A percentile compares a stretch with the other conserved stretches of the same genome.
These are phyloP conservation scores for Termitomyces eurrhizus DNA, from an alignment of 768 basidiomycete species.

Conservation along the genomic window DNA sequence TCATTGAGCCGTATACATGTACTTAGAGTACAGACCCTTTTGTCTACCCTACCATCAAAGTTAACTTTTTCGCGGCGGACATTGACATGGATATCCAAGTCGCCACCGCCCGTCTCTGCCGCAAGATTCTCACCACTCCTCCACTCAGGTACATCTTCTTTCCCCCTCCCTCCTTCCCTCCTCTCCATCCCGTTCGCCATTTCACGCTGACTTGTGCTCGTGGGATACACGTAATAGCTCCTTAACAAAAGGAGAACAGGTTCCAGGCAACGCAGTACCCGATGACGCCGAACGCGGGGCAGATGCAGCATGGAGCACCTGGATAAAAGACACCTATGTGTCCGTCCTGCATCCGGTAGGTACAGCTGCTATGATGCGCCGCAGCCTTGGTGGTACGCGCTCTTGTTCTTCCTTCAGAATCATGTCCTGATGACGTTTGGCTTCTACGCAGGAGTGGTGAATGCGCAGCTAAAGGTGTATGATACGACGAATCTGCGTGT, in stretches of 20 bases:
- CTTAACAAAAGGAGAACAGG: conserved; percentile 25
- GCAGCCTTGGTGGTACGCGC: neutral
- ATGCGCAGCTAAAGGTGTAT: conserved; percentile 42
- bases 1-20: neutral
- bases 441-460: conserved; percentile 36
- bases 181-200: neutral
- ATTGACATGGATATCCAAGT: conserved; percentile 49
- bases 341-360: conserved; percentile 48
- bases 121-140: conserved; percentile 19
- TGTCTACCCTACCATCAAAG: conserved; percentile 41
- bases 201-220: neutral
- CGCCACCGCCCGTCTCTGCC: conserved; percentile 40
- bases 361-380: conserved; percentile 20
- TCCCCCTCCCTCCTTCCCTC: neutral
- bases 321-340: conserved; percentile 38
- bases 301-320: conserved; percentile 41
- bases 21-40: conserved; percentile 45
- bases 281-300: conserved; percentile 41
- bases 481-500: conserved; percentile 48
- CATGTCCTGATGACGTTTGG: neutral
- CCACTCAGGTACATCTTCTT: neutral
- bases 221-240: neutral
- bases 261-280: conserved; percentile 39
- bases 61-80: conserved; percentile 49
- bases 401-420: neutral